Conservation (phyloP, 2,329 filamentous ascomycete genomes). For the Cladosporium colombiae region DNA sequence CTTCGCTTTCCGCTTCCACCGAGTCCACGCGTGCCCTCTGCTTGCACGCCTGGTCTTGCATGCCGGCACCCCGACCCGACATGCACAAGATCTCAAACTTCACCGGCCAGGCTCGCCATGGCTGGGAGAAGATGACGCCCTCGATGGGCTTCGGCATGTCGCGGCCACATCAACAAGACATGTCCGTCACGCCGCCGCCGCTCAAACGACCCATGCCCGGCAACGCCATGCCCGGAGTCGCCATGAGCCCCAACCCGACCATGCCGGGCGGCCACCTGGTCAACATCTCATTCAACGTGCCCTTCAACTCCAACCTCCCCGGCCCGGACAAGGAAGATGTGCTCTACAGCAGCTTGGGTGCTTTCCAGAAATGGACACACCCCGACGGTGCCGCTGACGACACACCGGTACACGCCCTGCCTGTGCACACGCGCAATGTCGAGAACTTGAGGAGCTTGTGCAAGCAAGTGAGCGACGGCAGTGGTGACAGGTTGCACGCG, state of each 20-base stretch:
- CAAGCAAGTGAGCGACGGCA: conserved; percentile 71
- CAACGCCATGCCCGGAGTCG: conserved; percentile 24
- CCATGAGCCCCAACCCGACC: conserved; percentile 57
- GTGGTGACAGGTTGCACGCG: conserved; percentile 69
- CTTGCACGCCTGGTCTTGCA: conserved; percentile 20
- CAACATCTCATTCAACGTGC: conserved; percentile 95
- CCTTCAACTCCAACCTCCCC: conserved; percentile 87
- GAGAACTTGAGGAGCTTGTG: conserved; percentile 77
- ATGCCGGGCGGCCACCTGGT: conserved; percentile 77
- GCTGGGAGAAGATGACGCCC: conserved; percentile 68
- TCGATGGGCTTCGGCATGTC: conserved; percentile 59
- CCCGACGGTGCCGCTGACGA: conserved; percentile 83
- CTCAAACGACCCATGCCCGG: conserved; percentile 55
- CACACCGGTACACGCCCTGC: conserved; percentile 81
- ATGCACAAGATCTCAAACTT: conserved; percentile 72
- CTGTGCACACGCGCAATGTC: conserved; percentile 87
- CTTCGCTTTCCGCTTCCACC: conserved; percentile 16
- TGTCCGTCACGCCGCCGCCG: conserved; percentile 41
- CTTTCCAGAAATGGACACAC: conserved; percentile 90
- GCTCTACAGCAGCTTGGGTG: conserved; percentile 84
- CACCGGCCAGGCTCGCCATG: conserved; percentile 65
- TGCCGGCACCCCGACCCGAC: conserved; percentile 14
- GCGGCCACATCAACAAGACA: conserved; percentile 39
- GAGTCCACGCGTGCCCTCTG: conserved; percentile 20
- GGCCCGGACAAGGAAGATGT: conserved; percentile 95